Percentiles rank a stretch among this genome's conserved stretches.
These are phyloP conservation scores for Penicillium nucicola DNA, from an alignment of 495 filamentous ascomycete genomes.

Conservation along the genomic window DNA sequence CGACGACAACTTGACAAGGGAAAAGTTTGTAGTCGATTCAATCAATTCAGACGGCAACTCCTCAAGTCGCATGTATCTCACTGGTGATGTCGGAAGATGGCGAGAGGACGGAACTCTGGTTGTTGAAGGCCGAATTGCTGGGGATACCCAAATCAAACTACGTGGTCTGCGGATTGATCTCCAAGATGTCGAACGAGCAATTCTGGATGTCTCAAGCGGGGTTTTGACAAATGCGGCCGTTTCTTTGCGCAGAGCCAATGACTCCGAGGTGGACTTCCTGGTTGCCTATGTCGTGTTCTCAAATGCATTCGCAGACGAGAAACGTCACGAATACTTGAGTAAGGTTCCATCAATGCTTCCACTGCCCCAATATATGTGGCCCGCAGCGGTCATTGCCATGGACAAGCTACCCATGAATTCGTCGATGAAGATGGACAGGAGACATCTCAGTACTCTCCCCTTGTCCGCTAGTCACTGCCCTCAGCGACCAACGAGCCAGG, in stretches of 20 bases:
- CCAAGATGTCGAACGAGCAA: constrained; percentile 37
- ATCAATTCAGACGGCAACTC: neutral
- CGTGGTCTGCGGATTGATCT: constrained; percentile 51
- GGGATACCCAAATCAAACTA: constrained; percentile 47
- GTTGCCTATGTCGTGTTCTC: constrained; percentile 28
- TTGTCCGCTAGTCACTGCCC: no score
- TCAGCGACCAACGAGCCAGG: no score
- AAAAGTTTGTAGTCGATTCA: constrained; percentile 21
- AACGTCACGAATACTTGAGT: neutral
- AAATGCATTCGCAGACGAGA: no score
- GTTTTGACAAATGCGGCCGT: constrained; percentile 28
- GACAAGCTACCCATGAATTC: constrained; percentile 31
- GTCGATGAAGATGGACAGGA: constrained; percentile 34
- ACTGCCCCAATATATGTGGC: constrained; percentile 41
- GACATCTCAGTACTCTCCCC: no score
- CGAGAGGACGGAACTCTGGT: constrained; percentile 25
- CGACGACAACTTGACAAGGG: constrained; percentile 12
- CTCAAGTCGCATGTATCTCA: constrained; percentile 10
- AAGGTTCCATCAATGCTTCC: constrained; percentile 5
- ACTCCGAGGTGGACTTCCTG: constrained; percentile 9
- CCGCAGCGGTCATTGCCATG: constrained; percentile 25
- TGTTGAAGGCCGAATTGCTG: constrained; percentile 28
- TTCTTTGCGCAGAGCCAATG: constrained; percentile 1
- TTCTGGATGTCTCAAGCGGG: constrained; percentile 23
- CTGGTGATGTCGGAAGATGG: constrained; percentile 18